Percentiles rank a stretch among this genome's conserved stretches.
These are phyloP conservation scores for Balakata baccata DNA, from an alignment of 345 rosid genomes.

Conservation along the genomic window DNA sequence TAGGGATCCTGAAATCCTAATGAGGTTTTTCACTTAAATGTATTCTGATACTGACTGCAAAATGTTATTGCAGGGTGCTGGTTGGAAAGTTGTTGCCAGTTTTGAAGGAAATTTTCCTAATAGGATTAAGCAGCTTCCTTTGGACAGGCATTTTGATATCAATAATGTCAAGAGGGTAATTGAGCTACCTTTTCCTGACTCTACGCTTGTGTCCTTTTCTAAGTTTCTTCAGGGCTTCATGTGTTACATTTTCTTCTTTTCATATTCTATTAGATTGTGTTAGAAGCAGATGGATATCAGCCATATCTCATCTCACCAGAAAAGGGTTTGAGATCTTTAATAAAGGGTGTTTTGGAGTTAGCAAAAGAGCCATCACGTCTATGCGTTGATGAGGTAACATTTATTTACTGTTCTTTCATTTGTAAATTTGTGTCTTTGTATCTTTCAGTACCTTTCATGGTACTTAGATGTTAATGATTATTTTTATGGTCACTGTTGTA, in stretches of 20 bases:
- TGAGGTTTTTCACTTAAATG: not conserved
- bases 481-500: conserved; percentile 1
- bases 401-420: not conserved
- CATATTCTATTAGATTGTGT: conserved; percentile 55
- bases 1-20: not conserved
- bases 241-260: not conserved
- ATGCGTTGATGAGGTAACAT: conserved; percentile 90
- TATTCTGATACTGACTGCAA: not conserved
- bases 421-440: not conserved
- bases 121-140: conserved; percentile 91
- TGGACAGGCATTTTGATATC: conserved; percentile 91
- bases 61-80: conserved; percentile 66
- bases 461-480: not conserved
- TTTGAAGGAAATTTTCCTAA: conserved; percentile 96
- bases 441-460: not conserved
- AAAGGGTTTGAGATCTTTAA: conserved; percentile 93
- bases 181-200: conserved; percentile 2
- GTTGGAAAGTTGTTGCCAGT: conserved; percentile 97
- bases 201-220: not conserved
- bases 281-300: conserved; percentile 99
- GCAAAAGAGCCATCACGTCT: conserved; percentile 93
- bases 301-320: conserved; percentile 99
- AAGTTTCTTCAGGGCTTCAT: not conserved
- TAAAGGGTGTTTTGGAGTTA: conserved; percentile 90
- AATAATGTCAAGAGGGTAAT: conserved; percentile 91